These are phyloP conservation scores for Brassica juncea DNA, from an alignment of 345 rosid genomes.

Conservation along the genomic window DNA sequence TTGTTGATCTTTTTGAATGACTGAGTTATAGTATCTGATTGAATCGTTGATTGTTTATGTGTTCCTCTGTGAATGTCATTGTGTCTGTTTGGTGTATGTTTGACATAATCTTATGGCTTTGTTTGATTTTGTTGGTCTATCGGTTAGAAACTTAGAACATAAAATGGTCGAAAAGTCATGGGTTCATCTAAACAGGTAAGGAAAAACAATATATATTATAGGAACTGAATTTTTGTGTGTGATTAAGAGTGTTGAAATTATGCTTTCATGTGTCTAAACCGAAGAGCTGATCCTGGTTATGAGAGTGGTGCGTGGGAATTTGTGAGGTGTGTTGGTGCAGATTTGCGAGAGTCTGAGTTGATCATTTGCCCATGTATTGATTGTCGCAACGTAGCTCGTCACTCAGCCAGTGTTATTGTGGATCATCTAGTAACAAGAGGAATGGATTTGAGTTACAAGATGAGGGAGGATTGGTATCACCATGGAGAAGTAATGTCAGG, in stretches of 20 bases:
- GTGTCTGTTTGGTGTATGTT: not conserved
- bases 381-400: not conserved
- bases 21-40: not conserved
- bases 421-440: not conserved
- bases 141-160: too few species aligned
- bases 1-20: not conserved
- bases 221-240: not conserved
- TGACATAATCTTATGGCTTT: not conserved
- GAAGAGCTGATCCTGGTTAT: not conserved
- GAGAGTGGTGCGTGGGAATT: not conserved
- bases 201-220: too few species aligned
- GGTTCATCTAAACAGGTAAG: too few species aligned
- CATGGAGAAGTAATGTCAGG: not conserved
- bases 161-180: too few species aligned
- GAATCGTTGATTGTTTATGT: not conserved
- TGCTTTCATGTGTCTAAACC: not conserved
- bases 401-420: not conserved
- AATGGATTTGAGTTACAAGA: not conserved
- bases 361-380: not conserved
- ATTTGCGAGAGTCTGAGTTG: not conserved
- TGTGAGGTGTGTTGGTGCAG: not conserved
- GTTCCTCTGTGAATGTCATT: not conserved
- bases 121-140: not conserved
- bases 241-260: not conserved
- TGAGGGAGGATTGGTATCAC: not conserved